Conservation (phyloP, 2,329 filamentous ascomycete species). For the Aureobasidium sp. region DNA sequence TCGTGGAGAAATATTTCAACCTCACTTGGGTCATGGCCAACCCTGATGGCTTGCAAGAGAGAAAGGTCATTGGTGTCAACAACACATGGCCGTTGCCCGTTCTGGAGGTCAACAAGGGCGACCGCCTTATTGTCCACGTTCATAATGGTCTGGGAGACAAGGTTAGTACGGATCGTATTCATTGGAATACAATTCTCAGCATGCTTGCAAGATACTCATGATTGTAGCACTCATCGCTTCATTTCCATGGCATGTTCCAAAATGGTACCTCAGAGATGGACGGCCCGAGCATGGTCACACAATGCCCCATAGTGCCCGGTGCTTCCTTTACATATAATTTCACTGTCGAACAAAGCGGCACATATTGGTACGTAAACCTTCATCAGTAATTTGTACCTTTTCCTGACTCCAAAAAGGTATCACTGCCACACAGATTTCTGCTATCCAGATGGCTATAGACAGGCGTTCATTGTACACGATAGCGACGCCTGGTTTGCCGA, state of each 20-base stretch:
- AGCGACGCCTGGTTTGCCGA: slow-evolving; percentile 46
- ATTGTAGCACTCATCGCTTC: no score
- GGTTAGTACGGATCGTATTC: no score
- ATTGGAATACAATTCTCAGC: no score
- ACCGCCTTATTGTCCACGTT: slow-evolving; percentile 62
- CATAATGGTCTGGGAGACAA: slow-evolving; percentile 60
- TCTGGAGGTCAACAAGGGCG: slow-evolving; percentile 66
- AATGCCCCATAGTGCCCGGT: slow-evolving; percentile 60
- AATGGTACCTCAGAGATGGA: slow-evolving; percentile 71
- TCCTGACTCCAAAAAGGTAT: not conserved
- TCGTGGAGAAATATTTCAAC: slow-evolving; percentile 44
- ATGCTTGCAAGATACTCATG: no score
- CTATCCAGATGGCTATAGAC: slow-evolving; percentile 62
- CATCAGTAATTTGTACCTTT: not conserved
- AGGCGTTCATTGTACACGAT: slow-evolving; percentile 60
- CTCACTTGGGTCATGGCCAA: slow-evolving; percentile 50
- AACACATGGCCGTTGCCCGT: slow-evolving; percentile 66
- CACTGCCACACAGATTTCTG: slow-evolving; percentile 51
- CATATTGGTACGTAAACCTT: slow-evolving; percentile 53
- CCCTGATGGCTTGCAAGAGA: slow-evolving; percentile 45
- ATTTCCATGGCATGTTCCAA: slow-evolving; percentile 74
- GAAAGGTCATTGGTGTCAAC: slow-evolving; percentile 62
- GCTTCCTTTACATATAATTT: slow-evolving; percentile 61
- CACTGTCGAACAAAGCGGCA: slow-evolving; percentile 47
- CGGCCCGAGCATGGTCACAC: slow-evolving; percentile 59